Evolutionary conservation across 768 basidiomycete genomes (phyloP).

Genomic region (Suillus weaverae): DNA sequence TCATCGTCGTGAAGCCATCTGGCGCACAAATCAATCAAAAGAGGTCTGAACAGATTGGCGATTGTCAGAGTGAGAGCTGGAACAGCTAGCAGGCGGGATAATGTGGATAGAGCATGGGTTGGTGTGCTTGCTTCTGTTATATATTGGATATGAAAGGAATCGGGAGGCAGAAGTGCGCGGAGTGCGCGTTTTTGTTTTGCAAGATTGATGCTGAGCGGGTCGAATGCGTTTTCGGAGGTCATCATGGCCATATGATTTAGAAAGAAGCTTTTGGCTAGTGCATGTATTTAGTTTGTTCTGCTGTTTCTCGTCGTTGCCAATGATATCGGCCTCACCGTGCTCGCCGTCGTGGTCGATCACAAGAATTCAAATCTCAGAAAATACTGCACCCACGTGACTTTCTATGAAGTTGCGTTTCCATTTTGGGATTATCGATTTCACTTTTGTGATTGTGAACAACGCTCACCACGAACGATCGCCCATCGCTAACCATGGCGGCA

Average conservation of each 20-base stretch:
- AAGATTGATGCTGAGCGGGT: slow-evolving; percentile 64
- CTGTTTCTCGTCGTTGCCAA: not conserved
- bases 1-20: slow-evolving; percentile 69
- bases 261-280: not conserved
- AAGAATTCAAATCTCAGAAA: not conserved
- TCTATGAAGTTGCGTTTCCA: slow-evolving; percentile 11
- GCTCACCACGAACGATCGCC: not conserved
- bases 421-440: slow-evolving; percentile 21
- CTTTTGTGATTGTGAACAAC: not conserved
- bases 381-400: slow-evolving; percentile 22
- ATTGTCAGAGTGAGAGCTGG: slow-evolving; percentile 66
- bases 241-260: not conserved
- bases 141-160: slow-evolving; percentile 39
- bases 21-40: slow-evolving; percentile 78
- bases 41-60: slow-evolving; percentile 68
- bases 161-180: slow-evolving; percentile 42
- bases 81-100: slow-evolving; percentile 60
- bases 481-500: slow-evolving; percentile 18
- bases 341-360: slow-evolving; percentile 2
- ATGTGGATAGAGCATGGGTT: slow-evolving; percentile 45
- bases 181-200: slow-evolving; percentile 51
- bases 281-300: not conserved
- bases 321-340: not conserved
- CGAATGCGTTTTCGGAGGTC: slow-evolving; percentile 29
- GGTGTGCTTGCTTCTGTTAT: slow-evolving; percentile 43